Base-by-base conservation (phyloP, 73 alveolate species). In the Tetrahymena elliotti region DNA sequence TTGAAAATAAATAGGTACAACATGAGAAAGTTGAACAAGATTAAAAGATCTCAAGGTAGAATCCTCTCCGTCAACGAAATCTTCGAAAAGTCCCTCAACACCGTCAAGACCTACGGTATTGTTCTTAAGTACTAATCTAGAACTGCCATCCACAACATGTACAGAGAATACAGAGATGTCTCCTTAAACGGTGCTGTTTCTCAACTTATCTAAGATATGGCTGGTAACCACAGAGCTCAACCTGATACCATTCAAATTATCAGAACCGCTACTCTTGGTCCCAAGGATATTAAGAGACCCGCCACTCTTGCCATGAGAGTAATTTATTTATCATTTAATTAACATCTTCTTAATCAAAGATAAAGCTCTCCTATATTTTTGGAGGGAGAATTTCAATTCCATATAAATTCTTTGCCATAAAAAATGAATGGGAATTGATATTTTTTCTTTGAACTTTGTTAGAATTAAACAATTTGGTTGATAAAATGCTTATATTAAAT, bases 191-290 rank as follows among this genome's bases (percentile, higher is more conserved):
- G 99, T 41, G 99, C 99, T 52, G 98, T 98, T 94, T 95, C 98
- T 94, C 98, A 97, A 94, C 94, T 98, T 95, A 97, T 97, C 95
- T 95, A 92, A 95, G 99, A 98, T 95, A 97, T 98, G 99, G 97
- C 98, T 68, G 99, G 99, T 33, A 97, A 98, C 96, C 99, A 98
- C 98, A 98, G 99, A 97, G 99, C 99, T 52, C 95, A 95, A 83
- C 98, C 97, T 83, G 98, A 98, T 93, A 96, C 98, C 93, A 96
- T 98, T 93, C 98, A 97, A 92, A 97, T 98, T 94, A 95, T 98
- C 97, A 98, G 98, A 96, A 98, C 99, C 10, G 88, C 36, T 36
- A 68, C 88, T 31, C 88, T 68, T 68, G 88, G 13, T 18, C 38
- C 88, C 36, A 68, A 68, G 88, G 88, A 68, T 36, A 68, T 68